These are phyloP conservation scores for Lactarius sanguifluus DNA, from an alignment of 768 basidiomycete genomes.

Conservation along the genomic window DNA sequence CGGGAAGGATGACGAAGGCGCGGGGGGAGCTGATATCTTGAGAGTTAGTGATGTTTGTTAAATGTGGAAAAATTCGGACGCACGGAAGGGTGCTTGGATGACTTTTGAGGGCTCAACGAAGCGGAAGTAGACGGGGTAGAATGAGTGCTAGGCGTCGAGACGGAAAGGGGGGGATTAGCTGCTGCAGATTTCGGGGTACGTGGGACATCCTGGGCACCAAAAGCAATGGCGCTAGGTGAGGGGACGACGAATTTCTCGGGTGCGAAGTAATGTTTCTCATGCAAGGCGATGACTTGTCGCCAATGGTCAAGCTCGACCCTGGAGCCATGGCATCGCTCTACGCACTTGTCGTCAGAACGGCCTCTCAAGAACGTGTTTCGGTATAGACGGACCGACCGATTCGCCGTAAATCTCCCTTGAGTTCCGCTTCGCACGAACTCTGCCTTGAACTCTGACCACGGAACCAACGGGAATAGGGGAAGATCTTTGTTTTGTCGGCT, in stretches of 20 bases:
- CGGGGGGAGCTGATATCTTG: constrained; percentile 35
- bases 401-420: constrained; percentile 23
- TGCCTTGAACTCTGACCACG: constrained; percentile 24
- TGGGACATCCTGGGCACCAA: constrained; percentile 4
- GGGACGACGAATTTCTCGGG: constrained; percentile 26
- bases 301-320: constrained; percentile 24
- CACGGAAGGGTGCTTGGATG: constrained; percentile 17
- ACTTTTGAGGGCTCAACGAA: constrained; percentile 23
- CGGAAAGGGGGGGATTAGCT: not conserved
- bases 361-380: not conserved
- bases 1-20: constrained; percentile 74
- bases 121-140: constrained; percentile 18
- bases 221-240: not conserved
- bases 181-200: constrained; percentile 21
- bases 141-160: constrained; percentile 3
- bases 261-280: constrained; percentile 19
- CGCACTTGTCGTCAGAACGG: constrained; percentile 8
- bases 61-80: constrained; percentile 14
- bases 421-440: constrained; percentile 12
- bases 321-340: constrained; percentile 23
- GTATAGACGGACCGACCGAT: constrained; percentile 19
- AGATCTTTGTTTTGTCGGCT: not conserved
- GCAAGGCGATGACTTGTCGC: constrained; percentile 21
- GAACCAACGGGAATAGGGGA: constrained; percentile 18
- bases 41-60: constrained; percentile 9